Conservation (phyloP, 2,329 filamentous ascomycete species). For the Neopestalotiopsis sp. region DNA sequence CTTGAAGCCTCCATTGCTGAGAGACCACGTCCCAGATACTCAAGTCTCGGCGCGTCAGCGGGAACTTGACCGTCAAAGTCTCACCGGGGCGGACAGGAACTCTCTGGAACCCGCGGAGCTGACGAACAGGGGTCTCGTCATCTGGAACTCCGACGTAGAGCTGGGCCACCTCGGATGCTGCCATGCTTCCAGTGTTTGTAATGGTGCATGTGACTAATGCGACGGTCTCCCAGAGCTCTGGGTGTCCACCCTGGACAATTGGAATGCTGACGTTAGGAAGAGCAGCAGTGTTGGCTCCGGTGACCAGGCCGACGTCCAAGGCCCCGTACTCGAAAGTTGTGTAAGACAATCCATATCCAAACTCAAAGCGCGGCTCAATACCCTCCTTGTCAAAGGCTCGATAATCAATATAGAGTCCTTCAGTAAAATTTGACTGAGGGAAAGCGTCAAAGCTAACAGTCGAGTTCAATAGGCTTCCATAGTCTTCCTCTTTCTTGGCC, state of each 20-base stretch:
- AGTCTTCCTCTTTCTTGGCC: conserved; percentile 33
- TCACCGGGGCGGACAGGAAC: conserved; percentile 60
- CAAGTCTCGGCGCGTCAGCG: conserved; percentile 68
- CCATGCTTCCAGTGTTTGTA: conserved; percentile 67
- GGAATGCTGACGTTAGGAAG: conserved; percentile 34
- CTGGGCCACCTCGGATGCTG: conserved; percentile 72
- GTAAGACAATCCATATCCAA: conserved; percentile 84
- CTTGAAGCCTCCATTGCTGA: conserved; percentile 70
- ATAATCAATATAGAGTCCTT: conserved; percentile 88
- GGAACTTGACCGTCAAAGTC: conserved; percentile 56
- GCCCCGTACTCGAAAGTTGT: conserved; percentile 69
- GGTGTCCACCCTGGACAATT: conserved; percentile 48
- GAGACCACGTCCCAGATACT: conserved; percentile 71
- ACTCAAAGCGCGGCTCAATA: conserved; percentile 78
- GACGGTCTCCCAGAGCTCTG: conserved; percentile 53
- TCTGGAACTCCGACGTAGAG: conserved; percentile 56
- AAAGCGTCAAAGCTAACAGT: conserved; percentile 44
- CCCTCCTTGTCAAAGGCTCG: conserved; percentile 81
- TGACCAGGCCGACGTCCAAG: neutral
- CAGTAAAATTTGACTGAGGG: conserved; percentile 80
- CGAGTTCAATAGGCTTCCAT: conserved; percentile 69
- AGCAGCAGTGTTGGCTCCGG: neutral
- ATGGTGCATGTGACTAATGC: conserved; percentile 63
- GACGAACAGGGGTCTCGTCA: conserved; percentile 27
- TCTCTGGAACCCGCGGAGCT: conserved; percentile 68